phyloP scores from a whole-genome alignment of 768 basidiomycete species.

The Mycena albidolilacea region DNA sequence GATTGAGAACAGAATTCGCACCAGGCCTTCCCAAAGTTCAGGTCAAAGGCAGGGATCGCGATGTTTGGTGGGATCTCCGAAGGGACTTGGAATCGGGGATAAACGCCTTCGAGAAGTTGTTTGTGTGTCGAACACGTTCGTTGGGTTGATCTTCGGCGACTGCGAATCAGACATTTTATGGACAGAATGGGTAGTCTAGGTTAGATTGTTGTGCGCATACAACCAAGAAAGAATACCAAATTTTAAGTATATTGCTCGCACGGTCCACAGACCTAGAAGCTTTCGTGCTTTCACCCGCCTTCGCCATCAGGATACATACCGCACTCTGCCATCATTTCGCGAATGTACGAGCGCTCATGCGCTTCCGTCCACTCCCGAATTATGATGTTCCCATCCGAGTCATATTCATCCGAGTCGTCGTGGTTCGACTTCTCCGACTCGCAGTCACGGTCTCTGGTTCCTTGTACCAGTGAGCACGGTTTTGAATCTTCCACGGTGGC shows the following conservation, averaged over 20 bases:
- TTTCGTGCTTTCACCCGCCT: too few species aligned
- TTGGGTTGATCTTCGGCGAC: too few species aligned
- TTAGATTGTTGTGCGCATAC: too few species aligned
- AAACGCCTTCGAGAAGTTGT: background rate
- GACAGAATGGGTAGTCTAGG: too few species aligned
- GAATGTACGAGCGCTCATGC: background rate
- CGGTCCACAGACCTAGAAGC: too few species aligned
- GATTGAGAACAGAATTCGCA: background rate
- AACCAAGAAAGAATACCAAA: too few species aligned
- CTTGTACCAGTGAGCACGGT: background rate
- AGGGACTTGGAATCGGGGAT: background rate
- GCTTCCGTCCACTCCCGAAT: background rate
- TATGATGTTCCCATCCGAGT: background rate
- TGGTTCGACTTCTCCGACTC: constrained; percentile 9
- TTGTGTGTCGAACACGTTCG: background rate
- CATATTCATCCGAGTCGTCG: background rate
- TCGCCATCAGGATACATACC: too few species aligned
- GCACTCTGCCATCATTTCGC: background rate
- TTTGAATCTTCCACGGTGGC: background rate
- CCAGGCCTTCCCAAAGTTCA: background rate
- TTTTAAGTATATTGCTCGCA: too few species aligned
- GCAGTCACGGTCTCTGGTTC: constrained; percentile 7
- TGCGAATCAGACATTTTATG: too few species aligned
- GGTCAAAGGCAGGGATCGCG: background rate
- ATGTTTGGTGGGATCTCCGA: background rate